Evolutionary conservation across 352 stramenopile species (phyloP).

Genomic region (Globisporangium parvum): DNA sequence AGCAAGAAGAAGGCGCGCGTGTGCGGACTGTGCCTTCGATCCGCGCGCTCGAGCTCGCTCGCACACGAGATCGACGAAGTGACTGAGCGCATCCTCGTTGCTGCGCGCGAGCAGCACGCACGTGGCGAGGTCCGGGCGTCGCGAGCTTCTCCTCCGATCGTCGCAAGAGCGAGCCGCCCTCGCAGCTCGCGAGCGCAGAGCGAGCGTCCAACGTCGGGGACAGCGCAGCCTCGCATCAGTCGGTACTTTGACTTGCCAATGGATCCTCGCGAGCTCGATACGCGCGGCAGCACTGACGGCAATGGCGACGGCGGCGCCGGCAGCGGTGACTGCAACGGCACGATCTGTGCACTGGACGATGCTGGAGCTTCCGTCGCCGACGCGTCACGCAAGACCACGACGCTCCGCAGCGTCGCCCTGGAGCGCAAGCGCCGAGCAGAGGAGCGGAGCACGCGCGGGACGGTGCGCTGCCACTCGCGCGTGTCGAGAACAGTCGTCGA

Average conservation of each 20-base stretch:
- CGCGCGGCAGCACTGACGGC: slow-evolving; percentile 3
- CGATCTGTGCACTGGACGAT: slow-evolving; percentile 3
- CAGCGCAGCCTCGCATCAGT: slow-evolving; percentile 1
- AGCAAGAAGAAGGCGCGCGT: slow-evolving; percentile 15
- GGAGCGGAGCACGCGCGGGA: too few species aligned
- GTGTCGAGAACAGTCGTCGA: too few species aligned
- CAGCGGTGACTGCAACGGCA: not conserved
- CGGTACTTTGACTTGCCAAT: slow-evolving; percentile 14
- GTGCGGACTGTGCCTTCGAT: slow-evolving; percentile 11
- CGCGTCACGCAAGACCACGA: not conserved
- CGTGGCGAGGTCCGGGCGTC: too few species aligned
- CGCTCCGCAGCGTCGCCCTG: not conserved
- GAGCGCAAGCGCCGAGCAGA: not conserved
- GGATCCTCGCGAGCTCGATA: slow-evolving; percentile 9
- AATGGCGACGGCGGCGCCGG: not conserved
- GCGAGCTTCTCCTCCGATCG: not conserved
- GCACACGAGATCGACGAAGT: not conserved
- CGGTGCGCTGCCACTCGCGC: too few species aligned
- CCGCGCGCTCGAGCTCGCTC: slow-evolving; percentile 1
- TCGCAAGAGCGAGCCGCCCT: not conserved
- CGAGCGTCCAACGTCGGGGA: not conserved
- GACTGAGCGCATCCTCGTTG: too few species aligned
- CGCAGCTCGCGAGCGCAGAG: not conserved
- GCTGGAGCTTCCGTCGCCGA: not conserved
- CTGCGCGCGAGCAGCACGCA: too few species aligned